Evolutionary conservation across 2,329 filamentous ascomycete species (phyloP).

Genomic region (Zymoseptoria crescenta): DNA sequence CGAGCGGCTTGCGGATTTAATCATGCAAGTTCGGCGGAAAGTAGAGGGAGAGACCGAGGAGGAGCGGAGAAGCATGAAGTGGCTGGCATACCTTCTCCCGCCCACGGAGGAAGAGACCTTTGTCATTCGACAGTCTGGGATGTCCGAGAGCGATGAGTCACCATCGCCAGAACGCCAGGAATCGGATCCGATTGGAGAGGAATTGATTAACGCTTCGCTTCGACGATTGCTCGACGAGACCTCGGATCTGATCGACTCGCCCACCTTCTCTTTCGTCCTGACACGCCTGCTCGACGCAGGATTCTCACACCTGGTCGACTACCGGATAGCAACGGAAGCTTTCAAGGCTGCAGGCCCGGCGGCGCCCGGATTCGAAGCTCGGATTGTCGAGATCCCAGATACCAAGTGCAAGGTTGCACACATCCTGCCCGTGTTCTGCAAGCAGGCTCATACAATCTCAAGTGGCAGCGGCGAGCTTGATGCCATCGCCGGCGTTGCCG

Average conservation of each 20-base stretch:
- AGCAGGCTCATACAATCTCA: constrained; percentile 84
- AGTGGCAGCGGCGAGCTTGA: constrained; percentile 61
- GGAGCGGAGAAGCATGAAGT: constrained; percentile 58
- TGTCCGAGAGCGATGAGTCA: constrained; percentile 40
- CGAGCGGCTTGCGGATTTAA: constrained; percentile 69
- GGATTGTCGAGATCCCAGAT: constrained; percentile 40
- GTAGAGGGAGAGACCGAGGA: constrained; percentile 68
- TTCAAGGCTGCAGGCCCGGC: constrained; percentile 51
- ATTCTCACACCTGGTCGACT: constrained; percentile 76
- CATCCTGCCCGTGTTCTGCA: constrained; percentile 78
- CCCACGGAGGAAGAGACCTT: constrained; percentile 69
- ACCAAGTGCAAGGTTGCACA: constrained; percentile 71
- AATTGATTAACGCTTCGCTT: constrained; percentile 51
- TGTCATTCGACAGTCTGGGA: constrained; percentile 79
- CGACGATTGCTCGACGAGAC: constrained; percentile 89
- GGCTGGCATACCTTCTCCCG: constrained; percentile 80
- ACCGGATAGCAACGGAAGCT: constrained; percentile 68
- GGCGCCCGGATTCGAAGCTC: constrained; percentile 44
- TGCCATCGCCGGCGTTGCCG: constrained; percentile 22
- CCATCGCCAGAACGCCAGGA: constrained; percentile 16
- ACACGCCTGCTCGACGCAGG: constrained; percentile 78
- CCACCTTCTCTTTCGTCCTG: constrained; percentile 78
- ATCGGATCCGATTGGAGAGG: constrained; percentile 13
- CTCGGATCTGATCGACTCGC: constrained; percentile 89
- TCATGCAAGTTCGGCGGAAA: constrained; percentile 72